Percentiles rank a stretch among this genome's conserved stretches.
These are phyloP conservation scores for Luzula sylvatica DNA, from an alignment of 176 grass and related monocot species.

Conservation along the genomic window DNA sequence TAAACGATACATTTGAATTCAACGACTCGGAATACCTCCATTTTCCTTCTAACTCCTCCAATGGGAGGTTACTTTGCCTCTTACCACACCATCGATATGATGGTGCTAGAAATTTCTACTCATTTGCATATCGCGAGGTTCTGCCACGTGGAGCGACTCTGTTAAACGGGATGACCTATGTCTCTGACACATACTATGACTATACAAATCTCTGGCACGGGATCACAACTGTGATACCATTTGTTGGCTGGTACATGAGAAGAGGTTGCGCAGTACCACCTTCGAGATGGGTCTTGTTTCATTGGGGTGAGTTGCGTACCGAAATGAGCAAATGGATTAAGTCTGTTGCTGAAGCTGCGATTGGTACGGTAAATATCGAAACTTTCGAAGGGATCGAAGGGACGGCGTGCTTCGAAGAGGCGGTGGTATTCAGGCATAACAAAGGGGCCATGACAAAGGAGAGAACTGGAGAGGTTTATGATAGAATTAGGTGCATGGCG, in stretches of 20 bases:
- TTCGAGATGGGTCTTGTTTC: constrained; percentile 45
- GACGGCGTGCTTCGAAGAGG: constrained; percentile 53
- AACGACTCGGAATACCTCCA: constrained; percentile 35
- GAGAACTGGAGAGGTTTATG: constrained; percentile 25
- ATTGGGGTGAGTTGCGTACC: constrained; percentile 34
- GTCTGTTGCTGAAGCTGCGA: background rate
- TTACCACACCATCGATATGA: constrained; percentile 5
- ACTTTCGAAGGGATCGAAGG: background rate
- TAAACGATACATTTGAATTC: constrained; percentile 37
- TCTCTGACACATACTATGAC: constrained; percentile 60
- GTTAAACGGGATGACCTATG: constrained; percentile 24
- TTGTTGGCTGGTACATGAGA: constrained; percentile 40
- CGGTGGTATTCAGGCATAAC: constrained; percentile 45
- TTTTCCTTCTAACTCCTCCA: constrained; percentile 42
- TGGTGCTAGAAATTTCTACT: constrained; percentile 44
- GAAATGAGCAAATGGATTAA: constrained; percentile 33
- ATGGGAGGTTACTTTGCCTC: constrained; percentile 45
- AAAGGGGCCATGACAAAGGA: constrained; percentile 13
- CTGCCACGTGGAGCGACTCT: constrained; percentile 28
- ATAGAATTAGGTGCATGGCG: constrained; percentile 41
- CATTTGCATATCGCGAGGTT: constrained; percentile 41
- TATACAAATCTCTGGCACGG: constrained; percentile 61
- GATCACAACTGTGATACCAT: constrained; percentile 27
- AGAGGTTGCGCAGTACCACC: constrained; percentile 24
- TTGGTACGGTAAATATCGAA: constrained; percentile 34